Evolutionary conservation across 768 basidiomycete species (phyloP), one percentile per base, ranked within the genome.

Genomic region (Trametes cubensis): DNA sequence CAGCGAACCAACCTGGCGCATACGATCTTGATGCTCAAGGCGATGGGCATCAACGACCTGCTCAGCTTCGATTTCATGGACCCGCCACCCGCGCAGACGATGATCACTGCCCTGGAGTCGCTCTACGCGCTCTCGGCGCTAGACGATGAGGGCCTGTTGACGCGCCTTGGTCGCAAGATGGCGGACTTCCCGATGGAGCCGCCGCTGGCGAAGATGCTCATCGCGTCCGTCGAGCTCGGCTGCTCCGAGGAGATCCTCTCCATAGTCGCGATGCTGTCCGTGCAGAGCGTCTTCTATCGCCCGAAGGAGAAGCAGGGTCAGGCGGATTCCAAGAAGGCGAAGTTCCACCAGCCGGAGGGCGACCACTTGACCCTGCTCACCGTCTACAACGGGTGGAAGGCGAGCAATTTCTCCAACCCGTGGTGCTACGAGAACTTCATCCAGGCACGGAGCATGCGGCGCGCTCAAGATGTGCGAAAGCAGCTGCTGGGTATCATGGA

Each of bases 351-450:
- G 73, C 94, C 97, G 0, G 97, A 98, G 78, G 97, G 97, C 10
- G 97, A 98, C 70, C 93, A 98, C 72, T 77, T 96, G 38, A 96
- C 94, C 13, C 75, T 95, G 40, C 77, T 95, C 64, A 91, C 96
- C 6, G 97, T 99, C 2, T 99, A 98, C 77, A 99, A 98, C 68
- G 97, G 94, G 17, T 99, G 97, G 97, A 97, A 98, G 72, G 88
- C 82, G 6, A 92, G 90, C 61, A 97, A 92, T 73, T 98, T 97
- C 72, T 94, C 94, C 38, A 96, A 97, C 73, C 95, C 96, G 6
- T 99, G 97, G 97, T 98, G 97, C 73, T 96, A 94, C 67, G 95
- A 98, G 77, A 98, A 98, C 75, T 99, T 95, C 71, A 97, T 98
- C 52, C 97, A 98, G 74, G 96, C 94, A 13, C 83, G 97, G 72